Percentiles rank a stretch among this genome's conserved stretches.
phyloP scores from a whole-genome alignment of 23 red algal genomes.

The Agarophyton chilense region DNA sequence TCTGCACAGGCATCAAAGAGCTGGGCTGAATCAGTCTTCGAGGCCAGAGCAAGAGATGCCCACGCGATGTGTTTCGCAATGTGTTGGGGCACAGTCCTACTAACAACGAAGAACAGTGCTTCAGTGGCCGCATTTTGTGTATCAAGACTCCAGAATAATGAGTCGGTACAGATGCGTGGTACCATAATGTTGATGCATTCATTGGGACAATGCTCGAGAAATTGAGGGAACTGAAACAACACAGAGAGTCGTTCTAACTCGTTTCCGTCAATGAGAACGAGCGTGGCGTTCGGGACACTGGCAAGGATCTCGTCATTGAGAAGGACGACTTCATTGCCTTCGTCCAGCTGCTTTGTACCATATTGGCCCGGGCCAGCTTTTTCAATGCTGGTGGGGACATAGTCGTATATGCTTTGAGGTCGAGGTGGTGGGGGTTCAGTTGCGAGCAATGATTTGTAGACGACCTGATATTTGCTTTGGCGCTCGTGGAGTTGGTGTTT shows the following conservation, averaged over 20 bases:
- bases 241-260: conserved; percentile 69
- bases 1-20: conserved; percentile 78
- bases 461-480: not conserved
- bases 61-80: conserved; percentile 58
- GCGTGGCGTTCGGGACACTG: conserved; percentile 66
- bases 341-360: conserved; percentile 22
- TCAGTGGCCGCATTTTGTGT: conserved; percentile 69
- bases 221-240: conserved; percentile 77
- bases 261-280: conserved; percentile 65
- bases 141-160: not conserved
- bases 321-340: conserved; percentile 49
- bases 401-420: not conserved
- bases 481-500: not conserved
- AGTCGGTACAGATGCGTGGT: conserved; percentile 61
- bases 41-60: conserved; percentile 40
- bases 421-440: not conserved
- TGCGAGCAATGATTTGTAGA: conserved; percentile 4
- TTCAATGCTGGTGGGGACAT: conserved; percentile 22
- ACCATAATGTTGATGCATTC: conserved; percentile 75
- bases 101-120: conserved; percentile 70
- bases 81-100: conserved; percentile 16
- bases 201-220: conserved; percentile 71
- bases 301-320: conserved; percentile 82
- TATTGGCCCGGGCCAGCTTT: conserved; percentile 48
- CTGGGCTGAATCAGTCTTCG: conserved; percentile 28